Conservation (phyloP, 2,329 filamentous ascomycete genomes). For the Pseudogymnoascus sp. region DNA sequence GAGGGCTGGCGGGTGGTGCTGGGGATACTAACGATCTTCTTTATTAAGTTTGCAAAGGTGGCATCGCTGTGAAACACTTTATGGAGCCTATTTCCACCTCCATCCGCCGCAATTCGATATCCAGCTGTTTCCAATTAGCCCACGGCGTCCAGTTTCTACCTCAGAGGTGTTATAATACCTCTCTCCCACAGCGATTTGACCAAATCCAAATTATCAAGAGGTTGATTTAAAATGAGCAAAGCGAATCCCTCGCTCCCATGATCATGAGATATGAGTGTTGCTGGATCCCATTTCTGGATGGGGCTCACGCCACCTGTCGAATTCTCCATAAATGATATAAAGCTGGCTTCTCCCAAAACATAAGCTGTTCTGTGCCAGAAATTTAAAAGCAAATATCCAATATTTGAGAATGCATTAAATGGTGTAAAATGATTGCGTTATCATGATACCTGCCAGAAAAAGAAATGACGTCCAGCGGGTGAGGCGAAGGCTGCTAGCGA, state of each 20-base stretch:
- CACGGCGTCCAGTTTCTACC: constrained; percentile 23
- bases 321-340: neutral
- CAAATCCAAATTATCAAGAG: constrained; percentile 10
- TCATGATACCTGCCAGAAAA: neutral
- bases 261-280: constrained; percentile 1
- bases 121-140: constrained; percentile 39
- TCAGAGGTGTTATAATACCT: neutral
- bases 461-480: constrained; percentile 2
- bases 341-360: neutral
- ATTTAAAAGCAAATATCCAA: neutral
- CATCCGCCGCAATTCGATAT: constrained; percentile 76
- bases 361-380: neutral
- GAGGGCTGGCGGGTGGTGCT: neutral
- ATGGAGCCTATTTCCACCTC: constrained; percentile 64
- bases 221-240: constrained; percentile 15
- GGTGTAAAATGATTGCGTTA: neutral
- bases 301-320: neutral
- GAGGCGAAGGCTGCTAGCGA: neutral
- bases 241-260: neutral
- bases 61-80: constrained; percentile 15
- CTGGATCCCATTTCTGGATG: neutral
- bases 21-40: constrained; percentile 9
- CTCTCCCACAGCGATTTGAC: constrained; percentile 13
- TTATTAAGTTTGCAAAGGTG: neutral
- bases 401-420: neutral